Conservation (phyloP, 2,329 filamentous ascomycete species). For the Talaromyces pinophilus region DNA sequence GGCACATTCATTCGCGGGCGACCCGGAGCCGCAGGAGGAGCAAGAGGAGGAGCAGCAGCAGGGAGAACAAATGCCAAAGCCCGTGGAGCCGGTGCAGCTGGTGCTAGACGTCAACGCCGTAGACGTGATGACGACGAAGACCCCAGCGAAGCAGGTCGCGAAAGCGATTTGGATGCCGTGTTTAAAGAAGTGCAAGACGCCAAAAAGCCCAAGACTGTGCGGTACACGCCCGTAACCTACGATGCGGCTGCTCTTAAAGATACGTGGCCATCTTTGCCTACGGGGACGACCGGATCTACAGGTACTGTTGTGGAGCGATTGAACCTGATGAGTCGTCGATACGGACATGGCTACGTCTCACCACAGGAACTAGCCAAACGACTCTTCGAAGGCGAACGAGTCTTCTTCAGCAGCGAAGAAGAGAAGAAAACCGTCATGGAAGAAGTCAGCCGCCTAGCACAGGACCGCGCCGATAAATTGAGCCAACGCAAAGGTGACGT, state of each 20-base stretch:
- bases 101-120: slow-evolving; percentile 22
- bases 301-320: slow-evolving; percentile 40
- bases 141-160: slow-evolving; percentile 28
- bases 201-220: slow-evolving; percentile 33
- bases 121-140: slow-evolving; percentile 29
- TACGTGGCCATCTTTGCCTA: slow-evolving; percentile 45
- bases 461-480: slow-evolving; percentile 36
- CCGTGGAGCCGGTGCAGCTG: slow-evolving; percentile 20
- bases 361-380: slow-evolving; percentile 41
- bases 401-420: slow-evolving; percentile 40
- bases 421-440: slow-evolving; percentile 41
- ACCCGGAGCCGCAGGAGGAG: slow-evolving; percentile 19
- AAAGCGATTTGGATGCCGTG: slow-evolving; percentile 34
- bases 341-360: slow-evolving; percentile 38
- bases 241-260: slow-evolving; percentile 35
- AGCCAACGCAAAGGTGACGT: slow-evolving; percentile 42
- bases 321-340: slow-evolving; percentile 37
- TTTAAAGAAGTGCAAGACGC: slow-evolving; percentile 35
- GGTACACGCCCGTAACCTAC: slow-evolving; percentile 39
- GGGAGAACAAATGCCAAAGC: slow-evolving; percentile 7
- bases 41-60: slow-evolving; percentile 1
- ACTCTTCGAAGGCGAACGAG: slow-evolving; percentile 40
- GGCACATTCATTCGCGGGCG: slow-evolving; percentile 24
- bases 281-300: slow-evolving; percentile 31
- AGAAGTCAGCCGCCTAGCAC: slow-evolving; percentile 38